Evolutionary conservation across 1,284 basidiomycete genomes (phyloP), one percentile per base, ranked within the genome.

Genomic region (Ceratobasidium sp.): DNA sequence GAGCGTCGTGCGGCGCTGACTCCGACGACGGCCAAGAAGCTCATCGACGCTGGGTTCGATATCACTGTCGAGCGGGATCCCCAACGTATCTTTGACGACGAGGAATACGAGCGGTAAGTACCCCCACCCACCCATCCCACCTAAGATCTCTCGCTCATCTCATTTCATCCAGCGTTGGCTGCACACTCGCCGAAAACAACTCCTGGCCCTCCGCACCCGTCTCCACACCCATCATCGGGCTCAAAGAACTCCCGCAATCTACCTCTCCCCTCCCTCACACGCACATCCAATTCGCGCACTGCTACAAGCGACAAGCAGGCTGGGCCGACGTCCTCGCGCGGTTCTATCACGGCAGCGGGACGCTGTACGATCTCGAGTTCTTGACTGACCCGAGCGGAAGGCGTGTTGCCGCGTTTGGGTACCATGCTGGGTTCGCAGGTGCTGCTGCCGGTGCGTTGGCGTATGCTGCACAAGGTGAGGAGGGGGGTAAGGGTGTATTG

Each of bases 281-380:
- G 9, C 98, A 99, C 83, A 97, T 99, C 81, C 96, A 98, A 81
- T 99, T 99, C 78, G 97, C 96, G 1, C 98, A 99, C 82, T 98
- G 97, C 84, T 99, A 95, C 88, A 99, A 99, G 85, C 85, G 90
- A 63, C 98, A 99, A 82, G 95, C 87, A 1, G 98, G 98, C 47
- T 99, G 98, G 97, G 87, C 89, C 18, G 86, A 90, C 62, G 90
- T 99, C 32, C 89, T 99, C 50, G 85, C 88, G 35, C 92, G 98
- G 52, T 99, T 99, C 86, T 85, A 89, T 81, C 86, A 87, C 73
- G 98, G 97, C 30, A 87, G 89, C 43, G 97, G 97, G 28, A 92
- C 90, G 44, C 85, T 99, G 55, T 98, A 99, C 84, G 98, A 99
- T 82, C 86, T 99, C 75, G 98, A 99, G 84, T 99, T 99, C 84